phyloP scores from a whole-genome alignment of 208 protist species.

The Herpetomonas tarakana region DNA sequence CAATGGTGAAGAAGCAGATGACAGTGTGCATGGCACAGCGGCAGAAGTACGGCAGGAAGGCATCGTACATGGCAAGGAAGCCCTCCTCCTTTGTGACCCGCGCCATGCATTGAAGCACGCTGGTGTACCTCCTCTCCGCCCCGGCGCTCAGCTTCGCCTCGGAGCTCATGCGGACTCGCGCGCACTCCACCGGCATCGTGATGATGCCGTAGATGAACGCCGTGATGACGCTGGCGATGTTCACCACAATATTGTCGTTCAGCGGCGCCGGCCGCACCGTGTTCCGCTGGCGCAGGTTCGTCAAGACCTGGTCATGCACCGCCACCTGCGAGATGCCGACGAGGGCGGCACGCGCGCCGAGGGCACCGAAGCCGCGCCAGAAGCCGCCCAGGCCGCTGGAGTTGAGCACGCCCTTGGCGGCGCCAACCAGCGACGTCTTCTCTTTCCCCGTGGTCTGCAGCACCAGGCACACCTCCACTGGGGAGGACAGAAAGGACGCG shows the following conservation, averaged over 20 bases:
- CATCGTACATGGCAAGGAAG: constrained; percentile 71
- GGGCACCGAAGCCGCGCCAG: constrained; percentile 83
- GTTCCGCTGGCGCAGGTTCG: constrained; percentile 58
- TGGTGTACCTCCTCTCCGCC: constrained; percentile 59
- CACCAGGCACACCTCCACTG: constrained; percentile 89
- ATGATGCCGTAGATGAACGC: constrained; percentile 80
- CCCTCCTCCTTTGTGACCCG: constrained; percentile 78
- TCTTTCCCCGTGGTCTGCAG: constrained; percentile 83
- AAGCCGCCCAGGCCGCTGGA: constrained; percentile 60
- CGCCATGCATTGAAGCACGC: constrained; percentile 75
- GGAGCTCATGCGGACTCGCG: constrained; percentile 85
- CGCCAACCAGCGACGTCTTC: constrained; percentile 49
- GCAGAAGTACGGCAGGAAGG: constrained; percentile 88
- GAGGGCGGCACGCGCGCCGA: constrained; percentile 76
- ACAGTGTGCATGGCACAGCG: constrained; percentile 88
- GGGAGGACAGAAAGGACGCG: constrained; percentile 83
- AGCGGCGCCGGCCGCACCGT: constrained; percentile 16
- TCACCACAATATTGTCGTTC: constrained; percentile 76
- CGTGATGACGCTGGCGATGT: constrained; percentile 74
- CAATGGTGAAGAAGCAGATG: constrained; percentile 88
- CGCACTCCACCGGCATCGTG: constrained; percentile 91
- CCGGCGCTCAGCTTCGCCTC: constrained; percentile 64
- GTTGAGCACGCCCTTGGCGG: constrained; percentile 37
- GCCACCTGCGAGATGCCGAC: constrained; percentile 90
- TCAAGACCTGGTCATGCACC: constrained; percentile 91